phyloP scores from a whole-genome alignment of 2,329 filamentous ascomycete species.

The Pyricularia grisea region DNA sequence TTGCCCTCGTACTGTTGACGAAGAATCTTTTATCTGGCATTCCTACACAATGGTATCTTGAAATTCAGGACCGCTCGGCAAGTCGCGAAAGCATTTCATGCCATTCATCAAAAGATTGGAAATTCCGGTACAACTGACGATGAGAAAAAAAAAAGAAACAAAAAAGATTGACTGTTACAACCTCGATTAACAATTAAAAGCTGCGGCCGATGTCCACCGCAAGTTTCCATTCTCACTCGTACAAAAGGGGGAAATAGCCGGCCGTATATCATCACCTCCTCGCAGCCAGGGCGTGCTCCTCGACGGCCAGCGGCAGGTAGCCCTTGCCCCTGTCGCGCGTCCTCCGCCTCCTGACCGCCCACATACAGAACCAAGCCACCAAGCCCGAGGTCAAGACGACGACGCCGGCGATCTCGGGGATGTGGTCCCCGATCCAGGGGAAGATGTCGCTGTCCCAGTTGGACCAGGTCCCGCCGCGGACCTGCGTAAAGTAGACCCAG shows the following conservation, averaged over 20 bases:
- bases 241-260: neutral
- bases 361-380: neutral
- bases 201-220: neutral
- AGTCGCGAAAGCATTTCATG: neutral
- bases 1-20: no score
- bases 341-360: neutral
- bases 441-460: conserved; percentile 21
- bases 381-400: neutral
- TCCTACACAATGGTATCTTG: no score
- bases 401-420: conserved; percentile 10
- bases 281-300: neutral
- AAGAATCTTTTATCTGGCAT: no score
- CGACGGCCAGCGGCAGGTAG: neutral
- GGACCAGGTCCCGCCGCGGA: conserved; percentile 17
- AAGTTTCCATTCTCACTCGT: neutral
- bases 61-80: no score
- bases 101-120: neutral
- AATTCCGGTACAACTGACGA: neutral
- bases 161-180: neutral
- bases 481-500: conserved; percentile 20
- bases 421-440: conserved; percentile 17
- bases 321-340: neutral
- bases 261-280: neutral
- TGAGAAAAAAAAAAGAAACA: neutral
- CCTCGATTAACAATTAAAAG: neutral